Evolutionary conservation across 805 yeast species (phyloP).

Genomic region (Ogataea corticis): DNA sequence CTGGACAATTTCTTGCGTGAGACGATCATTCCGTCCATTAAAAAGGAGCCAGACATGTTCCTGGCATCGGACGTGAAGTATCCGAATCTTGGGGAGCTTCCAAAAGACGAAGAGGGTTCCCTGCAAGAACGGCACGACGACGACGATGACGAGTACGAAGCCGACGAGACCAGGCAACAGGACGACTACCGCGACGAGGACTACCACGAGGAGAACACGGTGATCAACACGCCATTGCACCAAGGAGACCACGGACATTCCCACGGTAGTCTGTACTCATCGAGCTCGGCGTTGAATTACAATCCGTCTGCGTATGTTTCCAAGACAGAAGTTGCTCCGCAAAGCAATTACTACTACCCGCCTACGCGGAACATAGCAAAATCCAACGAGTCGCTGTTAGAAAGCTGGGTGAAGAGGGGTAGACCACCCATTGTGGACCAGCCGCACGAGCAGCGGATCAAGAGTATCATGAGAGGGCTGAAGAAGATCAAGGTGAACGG

Average conservation of each 20-base stretch:
- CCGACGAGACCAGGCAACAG: conserved; percentile 24
- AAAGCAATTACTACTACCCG: conserved; percentile 29
- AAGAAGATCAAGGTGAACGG: conserved; percentile 68
- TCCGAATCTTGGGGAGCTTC: conserved; percentile 72
- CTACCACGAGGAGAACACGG: conserved; percentile 13
- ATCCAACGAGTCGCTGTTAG: conserved; percentile 28
- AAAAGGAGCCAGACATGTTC: conserved; percentile 38
- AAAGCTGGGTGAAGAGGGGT: conserved; percentile 69
- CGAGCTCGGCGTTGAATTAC: conserved; percentile 20
- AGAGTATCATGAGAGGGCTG: conserved; percentile 77
- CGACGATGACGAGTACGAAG: conserved; percentile 22
- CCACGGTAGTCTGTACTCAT: conserved; percentile 7
- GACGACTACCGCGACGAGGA: conserved; percentile 26
- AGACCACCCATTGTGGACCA: conserved; percentile 90
- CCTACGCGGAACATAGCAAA: conserved; percentile 26
- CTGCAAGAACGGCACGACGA: conserved; percentile 14
- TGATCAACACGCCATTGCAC: conserved; percentile 1
- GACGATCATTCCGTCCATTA: conserved; percentile 49
- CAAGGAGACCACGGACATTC: conserved; percentile 8
- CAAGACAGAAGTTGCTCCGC: conserved; percentile 28
- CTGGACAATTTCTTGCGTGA: conserved; percentile 53
- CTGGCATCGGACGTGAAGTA: conserved; percentile 43
- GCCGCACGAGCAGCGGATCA: conserved; percentile 90
- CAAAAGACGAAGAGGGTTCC: conserved; percentile 30
- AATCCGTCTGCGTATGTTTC: conserved; percentile 31